phyloP scores from a whole-genome alignment of 371 early-diverging fungal species.

The Mucor piriformis region DNA sequence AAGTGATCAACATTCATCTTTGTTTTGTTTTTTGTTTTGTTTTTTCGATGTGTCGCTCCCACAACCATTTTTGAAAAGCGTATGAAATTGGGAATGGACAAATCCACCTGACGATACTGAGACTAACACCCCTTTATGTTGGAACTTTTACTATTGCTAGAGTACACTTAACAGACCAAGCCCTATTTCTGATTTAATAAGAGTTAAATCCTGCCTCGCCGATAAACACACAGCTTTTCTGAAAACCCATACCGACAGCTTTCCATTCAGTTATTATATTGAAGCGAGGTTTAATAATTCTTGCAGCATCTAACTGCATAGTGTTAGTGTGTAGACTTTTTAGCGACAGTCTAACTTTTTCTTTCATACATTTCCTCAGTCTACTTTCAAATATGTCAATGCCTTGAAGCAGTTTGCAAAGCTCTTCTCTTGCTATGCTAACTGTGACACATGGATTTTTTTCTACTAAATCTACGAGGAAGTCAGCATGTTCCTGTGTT shows the following conservation, averaged over 20 bases:
- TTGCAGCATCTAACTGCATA: neutral
- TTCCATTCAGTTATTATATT: constrained; percentile 8
- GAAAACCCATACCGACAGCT: neutral
- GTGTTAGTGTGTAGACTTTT: constrained; percentile 1
- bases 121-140: neutral
- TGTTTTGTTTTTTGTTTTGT: constrained; percentile 4
- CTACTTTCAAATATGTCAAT: constrained; percentile 11
- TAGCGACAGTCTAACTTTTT: constrained; percentile 6
- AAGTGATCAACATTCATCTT: constrained; percentile 15
- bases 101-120: neutral
- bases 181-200: constrained; percentile 8
- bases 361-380: constrained; percentile 11
- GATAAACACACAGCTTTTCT: constrained; percentile 7
- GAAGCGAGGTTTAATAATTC: constrained; percentile 3
- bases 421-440: constrained; percentile 9
- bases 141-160: constrained; percentile 3
- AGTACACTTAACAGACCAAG: constrained; percentile 3
- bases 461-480: constrained; percentile 3
- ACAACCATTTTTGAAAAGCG: constrained; percentile 7
- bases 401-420: constrained; percentile 7
- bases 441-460: constrained; percentile 12
- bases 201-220: constrained; percentile 8
- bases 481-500: constrained; percentile 4
- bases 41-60: constrained; percentile 7
- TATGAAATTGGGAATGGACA: constrained; percentile 7